phyloP scores from a whole-genome alignment of 805 yeast species.

The Nakazawaea ambrosiae region DNA sequence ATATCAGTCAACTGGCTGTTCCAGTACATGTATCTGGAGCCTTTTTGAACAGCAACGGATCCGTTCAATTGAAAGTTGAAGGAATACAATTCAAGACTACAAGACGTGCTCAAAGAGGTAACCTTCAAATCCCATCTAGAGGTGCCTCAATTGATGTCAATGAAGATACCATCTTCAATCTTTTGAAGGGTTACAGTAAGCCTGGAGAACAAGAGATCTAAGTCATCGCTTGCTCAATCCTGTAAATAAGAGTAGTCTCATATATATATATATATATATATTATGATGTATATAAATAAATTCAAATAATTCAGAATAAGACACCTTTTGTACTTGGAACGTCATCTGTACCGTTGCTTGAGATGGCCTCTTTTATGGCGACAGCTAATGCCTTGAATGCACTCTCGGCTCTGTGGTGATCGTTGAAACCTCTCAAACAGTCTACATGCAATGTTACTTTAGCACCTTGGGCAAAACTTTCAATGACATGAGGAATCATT shows the following conservation, averaged over 20 bases:
- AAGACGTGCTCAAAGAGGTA: background rate
- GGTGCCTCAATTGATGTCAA: slow-evolving; percentile 1
- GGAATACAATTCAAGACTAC: slow-evolving; percentile 5
- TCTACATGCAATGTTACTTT: slow-evolving; percentile 91
- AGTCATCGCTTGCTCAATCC: background rate
- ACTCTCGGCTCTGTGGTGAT: slow-evolving; percentile 93
- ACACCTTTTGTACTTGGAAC: slow-evolving; percentile 98
- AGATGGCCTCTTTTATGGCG: slow-evolving; percentile 80
- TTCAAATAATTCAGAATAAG: slow-evolving; percentile 37
- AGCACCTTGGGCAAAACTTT: slow-evolving; percentile 90
- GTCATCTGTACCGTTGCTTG: slow-evolving; percentile 80
- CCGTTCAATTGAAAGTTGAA: slow-evolving; percentile 9
- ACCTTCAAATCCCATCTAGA: slow-evolving; percentile 3
- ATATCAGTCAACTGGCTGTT: slow-evolving; percentile 9
- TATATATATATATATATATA: too few species aligned
- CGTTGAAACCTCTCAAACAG: slow-evolving; percentile 87
- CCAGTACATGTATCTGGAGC: slow-evolving; percentile 11
- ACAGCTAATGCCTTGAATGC: slow-evolving; percentile 96
- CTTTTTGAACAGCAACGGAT: slow-evolving; percentile 2
- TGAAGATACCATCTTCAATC: slow-evolving; percentile 7
- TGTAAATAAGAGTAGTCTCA: background rate
- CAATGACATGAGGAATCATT: slow-evolving; percentile 97
- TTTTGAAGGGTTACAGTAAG: slow-evolving; percentile 4
- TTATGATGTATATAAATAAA: slow-evolving; percentile 1
- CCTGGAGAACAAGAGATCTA: background rate